Base-by-base conservation (phyloP, 352 stramenopile species). In the Pythium vanterpoolii region DNA sequence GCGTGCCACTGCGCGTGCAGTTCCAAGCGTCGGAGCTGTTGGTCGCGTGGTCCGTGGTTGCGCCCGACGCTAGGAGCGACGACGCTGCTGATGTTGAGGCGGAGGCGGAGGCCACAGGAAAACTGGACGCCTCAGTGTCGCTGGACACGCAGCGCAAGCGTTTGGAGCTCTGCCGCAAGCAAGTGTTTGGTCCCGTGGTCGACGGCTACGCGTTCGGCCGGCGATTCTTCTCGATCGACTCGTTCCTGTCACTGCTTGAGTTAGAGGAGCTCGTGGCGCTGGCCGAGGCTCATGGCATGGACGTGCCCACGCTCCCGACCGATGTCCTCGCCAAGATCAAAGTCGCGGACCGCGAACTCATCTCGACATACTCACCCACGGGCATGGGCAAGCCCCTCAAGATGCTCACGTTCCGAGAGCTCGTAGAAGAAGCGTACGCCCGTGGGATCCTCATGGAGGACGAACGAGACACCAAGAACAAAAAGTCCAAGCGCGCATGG, bases 181-280 rank as follows among this genome's bases (percentile, higher is more conserved):
- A 63, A 13, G 34, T 67, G 18, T 60, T 60, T 11, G 57, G 45
- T 4, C 57, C 58, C 1, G 48, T 64, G 11, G 62, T 64, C 19
- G 78, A 88, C 38, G 66, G 77, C 31, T 90, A 90, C 59, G 78
- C 62, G 23, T 90, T 90, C 45, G 81, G 81, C 0, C 69, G 81
- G 38, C 73, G 81, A 18, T 89, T 90, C 53, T 56, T 84, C 36
- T 73, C 74, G 9, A 58, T 86, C 13, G 60, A 78, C n/a, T 62
- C 73, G 45, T 90, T 73, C 48, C 64, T 90, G 28, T 73, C 77
- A 39, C 64, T 71, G 30, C 56, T 90, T 19, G 72, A 70, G 40
- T 63, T 65, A 26, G 61, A 76, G 4, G 74, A 89, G 44, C 62
- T 90, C 34, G 44, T 79, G 16, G 26, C 47, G 31, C 44, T 74